Evolutionary conservation across 352 stramenopile species (phyloP).

Genomic region (Globisporangium canariense): DNA sequence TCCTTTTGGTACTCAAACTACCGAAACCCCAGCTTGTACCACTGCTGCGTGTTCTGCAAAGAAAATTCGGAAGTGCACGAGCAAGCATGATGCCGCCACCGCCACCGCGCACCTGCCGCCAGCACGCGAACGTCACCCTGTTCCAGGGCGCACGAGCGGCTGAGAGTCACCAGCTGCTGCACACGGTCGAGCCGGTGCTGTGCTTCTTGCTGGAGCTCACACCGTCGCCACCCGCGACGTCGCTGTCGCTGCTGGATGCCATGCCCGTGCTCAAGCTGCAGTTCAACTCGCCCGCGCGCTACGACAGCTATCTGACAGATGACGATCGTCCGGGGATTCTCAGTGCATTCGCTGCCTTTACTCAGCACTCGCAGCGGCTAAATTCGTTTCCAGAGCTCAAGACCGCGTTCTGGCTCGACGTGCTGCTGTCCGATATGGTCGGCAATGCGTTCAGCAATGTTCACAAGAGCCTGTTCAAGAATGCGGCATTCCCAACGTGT

Average conservation of each 20-base stretch:
- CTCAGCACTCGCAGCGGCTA: constrained; percentile 2
- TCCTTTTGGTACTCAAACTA: too few relatives aligned
- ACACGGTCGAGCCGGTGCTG: not conserved
- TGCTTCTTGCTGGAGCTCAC: not conserved
- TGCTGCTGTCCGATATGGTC: constrained; percentile 6
- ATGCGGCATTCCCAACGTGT: not conserved
- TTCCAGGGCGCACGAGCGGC: not conserved
- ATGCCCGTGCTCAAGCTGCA: constrained; percentile 4
- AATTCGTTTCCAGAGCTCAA: constrained; percentile 6
- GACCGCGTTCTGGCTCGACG: constrained; percentile 9
- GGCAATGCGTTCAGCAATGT: not conserved
- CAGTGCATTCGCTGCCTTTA: not conserved
- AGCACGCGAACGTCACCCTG: not conserved
- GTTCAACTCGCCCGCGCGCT: not conserved
- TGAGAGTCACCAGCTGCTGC: constrained; percentile 1
- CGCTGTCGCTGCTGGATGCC: not conserved
- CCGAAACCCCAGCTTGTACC: too few relatives aligned
- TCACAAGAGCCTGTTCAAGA: not conserved
- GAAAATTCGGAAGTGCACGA: too few relatives aligned
- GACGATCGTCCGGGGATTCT: not conserved
- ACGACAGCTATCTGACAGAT: not conserved
- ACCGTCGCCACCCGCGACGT: not conserved
- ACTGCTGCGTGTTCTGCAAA: too few relatives aligned
- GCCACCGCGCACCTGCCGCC: not conserved
- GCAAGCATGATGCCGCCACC: too few relatives aligned